A percentile compares a stretch with the other conserved stretches of the same genome.
These are phyloP conservation scores for Mycena vitilis DNA, from an alignment of 768 basidiomycete genomes.

Conservation along the genomic window DNA sequence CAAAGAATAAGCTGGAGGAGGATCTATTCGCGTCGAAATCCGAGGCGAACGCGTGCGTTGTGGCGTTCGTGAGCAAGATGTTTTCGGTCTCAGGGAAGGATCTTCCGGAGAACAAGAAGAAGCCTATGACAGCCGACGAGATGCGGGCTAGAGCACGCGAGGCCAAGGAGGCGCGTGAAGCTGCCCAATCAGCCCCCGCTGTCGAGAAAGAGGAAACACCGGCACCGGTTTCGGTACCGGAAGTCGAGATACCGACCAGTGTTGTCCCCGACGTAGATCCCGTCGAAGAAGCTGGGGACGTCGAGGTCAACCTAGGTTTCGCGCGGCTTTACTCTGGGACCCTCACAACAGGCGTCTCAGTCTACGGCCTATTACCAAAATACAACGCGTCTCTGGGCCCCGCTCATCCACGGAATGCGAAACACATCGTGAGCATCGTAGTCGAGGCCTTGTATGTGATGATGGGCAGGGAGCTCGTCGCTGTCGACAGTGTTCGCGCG, in stretches of 20 bases:
- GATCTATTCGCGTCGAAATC: slow-evolving; percentile 83
- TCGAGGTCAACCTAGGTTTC: slow-evolving; percentile 89
- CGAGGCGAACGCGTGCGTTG: slow-evolving; percentile 66
- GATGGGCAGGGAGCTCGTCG: slow-evolving; percentile 97
- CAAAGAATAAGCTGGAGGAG: slow-evolving; percentile 85
- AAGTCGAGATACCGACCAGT: slow-evolving; percentile 25
- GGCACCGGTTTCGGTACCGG: slow-evolving; percentile 29
- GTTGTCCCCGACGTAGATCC: slow-evolving; percentile 29
- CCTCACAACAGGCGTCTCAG: slow-evolving; percentile 67
- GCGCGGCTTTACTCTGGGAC: slow-evolving; percentile 94
- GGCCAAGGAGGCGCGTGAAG: slow-evolving; percentile 53
- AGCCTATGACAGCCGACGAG: slow-evolving; percentile 82
- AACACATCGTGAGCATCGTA: slow-evolving; percentile 68
- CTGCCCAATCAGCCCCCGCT: slow-evolving; percentile 15
- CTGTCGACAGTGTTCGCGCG: slow-evolving; percentile 84
- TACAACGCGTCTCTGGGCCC: slow-evolving; percentile 75
- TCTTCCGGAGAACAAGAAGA: slow-evolving; percentile 88
- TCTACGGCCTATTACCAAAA: slow-evolving; percentile 89
- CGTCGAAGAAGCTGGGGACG: slow-evolving; percentile 41
- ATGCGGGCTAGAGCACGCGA: slow-evolving; percentile 76
- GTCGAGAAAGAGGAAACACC: slow-evolving; percentile 13
- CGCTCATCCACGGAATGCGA: slow-evolving; percentile 73
- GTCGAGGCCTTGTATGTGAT: slow-evolving; percentile 90
- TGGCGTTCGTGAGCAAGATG: slow-evolving; percentile 98
- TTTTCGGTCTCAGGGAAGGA: slow-evolving; percentile 88